A percentile compares a stretch with the other conserved stretches of the same genome.
phyloP scores from a whole-genome alignment of 176 grass and related monocot genomes.

The Poa pratensis region DNA sequence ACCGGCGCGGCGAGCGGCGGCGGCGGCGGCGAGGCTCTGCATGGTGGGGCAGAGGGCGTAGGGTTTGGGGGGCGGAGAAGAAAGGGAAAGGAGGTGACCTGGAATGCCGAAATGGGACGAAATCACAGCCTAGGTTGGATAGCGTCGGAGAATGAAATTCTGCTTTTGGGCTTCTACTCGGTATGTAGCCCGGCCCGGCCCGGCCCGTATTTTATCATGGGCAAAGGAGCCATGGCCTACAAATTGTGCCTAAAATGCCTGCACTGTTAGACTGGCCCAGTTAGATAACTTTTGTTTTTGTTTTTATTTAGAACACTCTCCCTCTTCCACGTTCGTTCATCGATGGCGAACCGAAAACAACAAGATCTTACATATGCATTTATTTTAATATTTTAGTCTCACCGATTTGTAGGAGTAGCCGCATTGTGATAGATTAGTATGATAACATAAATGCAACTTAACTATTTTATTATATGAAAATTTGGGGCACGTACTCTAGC shows the following conservation, averaged over 20 bases:
- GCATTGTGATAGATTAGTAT: no score
- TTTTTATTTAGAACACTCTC: no score
- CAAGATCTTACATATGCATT: no score
- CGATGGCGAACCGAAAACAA: no score
- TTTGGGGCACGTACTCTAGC: no score
- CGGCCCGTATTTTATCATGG: background rate
- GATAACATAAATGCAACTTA: no score
- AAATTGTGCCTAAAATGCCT: background rate
- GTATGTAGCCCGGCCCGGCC: background rate
- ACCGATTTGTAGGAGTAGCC: no score
- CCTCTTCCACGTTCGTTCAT: no score
- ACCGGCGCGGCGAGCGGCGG: conserved; percentile 43
- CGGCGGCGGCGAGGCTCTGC: conserved; percentile 50
- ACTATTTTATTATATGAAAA: no score
- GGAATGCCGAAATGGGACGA: conserved; percentile 18
- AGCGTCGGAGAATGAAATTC: background rate
- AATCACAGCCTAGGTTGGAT: background rate
- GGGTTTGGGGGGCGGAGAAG: conserved; percentile 41
- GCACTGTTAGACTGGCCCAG: background rate
- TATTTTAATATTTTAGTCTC: no score
- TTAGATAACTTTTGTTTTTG: no score
- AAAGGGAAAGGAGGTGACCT: conserved; percentile 12
- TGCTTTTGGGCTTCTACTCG: background rate
- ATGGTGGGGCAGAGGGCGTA: conserved; percentile 38
- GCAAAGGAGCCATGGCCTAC: background rate